phyloP scores from a whole-genome alignment of 495 filamentous ascomycete genomes.

The Daldinia concentrica region DNA sequence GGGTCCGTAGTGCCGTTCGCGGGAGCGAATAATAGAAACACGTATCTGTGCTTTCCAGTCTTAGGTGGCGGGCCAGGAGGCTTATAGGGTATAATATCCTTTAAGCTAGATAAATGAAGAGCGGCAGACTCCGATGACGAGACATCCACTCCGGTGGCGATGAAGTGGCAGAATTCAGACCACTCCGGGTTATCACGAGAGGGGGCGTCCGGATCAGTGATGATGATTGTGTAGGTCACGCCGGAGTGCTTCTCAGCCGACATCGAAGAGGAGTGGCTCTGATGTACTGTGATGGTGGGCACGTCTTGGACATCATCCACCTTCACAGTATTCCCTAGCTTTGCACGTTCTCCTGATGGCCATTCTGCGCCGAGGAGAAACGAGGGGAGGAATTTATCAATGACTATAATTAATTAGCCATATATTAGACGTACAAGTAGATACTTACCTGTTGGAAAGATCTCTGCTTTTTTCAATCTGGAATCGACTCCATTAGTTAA shows the following conservation, averaged over 20 bases:
- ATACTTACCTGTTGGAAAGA: conserved; percentile 65
- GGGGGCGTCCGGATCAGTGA: conserved; percentile 78
- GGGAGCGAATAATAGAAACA: conserved; percentile 66
- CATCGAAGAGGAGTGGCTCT: conserved; percentile 6
- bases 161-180: conserved; percentile 80
- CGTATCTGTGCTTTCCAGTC: conserved; percentile 75
- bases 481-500: background rate
- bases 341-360: conserved; percentile 54
- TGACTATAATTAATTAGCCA: conserved; percentile 52
- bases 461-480: conserved; percentile 67
- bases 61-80: conserved; percentile 69
- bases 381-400: conserved; percentile 69
- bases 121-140: conserved; percentile 25
- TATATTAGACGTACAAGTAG: background rate
- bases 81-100: conserved; percentile 65
- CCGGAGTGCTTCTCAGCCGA: background rate
- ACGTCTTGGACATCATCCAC: conserved; percentile 59
- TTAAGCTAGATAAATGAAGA: conserved; percentile 40
- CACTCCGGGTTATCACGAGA: conserved; percentile 70
- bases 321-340: conserved; percentile 69
- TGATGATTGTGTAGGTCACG: conserved; percentile 53
- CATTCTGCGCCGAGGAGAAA: conserved; percentile 63
- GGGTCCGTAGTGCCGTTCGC: conserved; percentile 50
- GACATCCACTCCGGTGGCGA: conserved; percentile 54
- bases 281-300: conserved; percentile 58